phyloP scores from a whole-genome alignment of 805 yeast genomes.

The Yamadazyma paraphyllophila region DNA sequence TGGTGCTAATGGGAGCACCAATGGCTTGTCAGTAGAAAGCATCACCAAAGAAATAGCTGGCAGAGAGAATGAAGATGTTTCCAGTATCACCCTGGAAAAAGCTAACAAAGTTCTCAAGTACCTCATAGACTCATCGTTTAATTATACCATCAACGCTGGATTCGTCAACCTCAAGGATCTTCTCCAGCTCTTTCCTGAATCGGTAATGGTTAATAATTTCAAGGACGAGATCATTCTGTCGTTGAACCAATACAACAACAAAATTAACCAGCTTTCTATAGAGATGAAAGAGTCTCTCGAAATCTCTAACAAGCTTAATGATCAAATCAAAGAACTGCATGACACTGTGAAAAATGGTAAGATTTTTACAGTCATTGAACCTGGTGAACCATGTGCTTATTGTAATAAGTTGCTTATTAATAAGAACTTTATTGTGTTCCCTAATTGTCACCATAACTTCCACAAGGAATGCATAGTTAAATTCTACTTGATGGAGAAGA shows the following conservation, averaged over 20 bases:
- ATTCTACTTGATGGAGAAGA: constrained; percentile 54
- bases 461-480: constrained; percentile 85
- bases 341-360: constrained; percentile 29
- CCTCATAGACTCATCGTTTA: constrained; percentile 29
- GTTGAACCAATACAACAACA: constrained; percentile 68
- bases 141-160: constrained; percentile 20
- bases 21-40: background rate
- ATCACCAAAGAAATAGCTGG: constrained; percentile 4
- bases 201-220: constrained; percentile 75
- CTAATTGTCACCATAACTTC: constrained; percentile 81
- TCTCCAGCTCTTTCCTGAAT: constrained; percentile 81
- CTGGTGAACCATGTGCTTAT: constrained; percentile 77
- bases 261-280: constrained; percentile 60
- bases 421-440: constrained; percentile 75
- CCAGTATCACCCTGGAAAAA: constrained; percentile 4
- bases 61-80: background rate
- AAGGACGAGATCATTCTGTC: constrained; percentile 80
- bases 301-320: constrained; percentile 56
- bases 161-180: constrained; percentile 72
- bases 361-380: constrained; percentile 66
- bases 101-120: constrained; percentile 22
- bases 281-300: constrained; percentile 75
- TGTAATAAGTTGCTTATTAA: constrained; percentile 71
- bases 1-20: background rate
- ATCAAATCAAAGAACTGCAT: constrained; percentile 51